Evolutionary conservation across 1,284 basidiomycete genomes (phyloP).

Genomic region (Puccinia polysora): DNA sequence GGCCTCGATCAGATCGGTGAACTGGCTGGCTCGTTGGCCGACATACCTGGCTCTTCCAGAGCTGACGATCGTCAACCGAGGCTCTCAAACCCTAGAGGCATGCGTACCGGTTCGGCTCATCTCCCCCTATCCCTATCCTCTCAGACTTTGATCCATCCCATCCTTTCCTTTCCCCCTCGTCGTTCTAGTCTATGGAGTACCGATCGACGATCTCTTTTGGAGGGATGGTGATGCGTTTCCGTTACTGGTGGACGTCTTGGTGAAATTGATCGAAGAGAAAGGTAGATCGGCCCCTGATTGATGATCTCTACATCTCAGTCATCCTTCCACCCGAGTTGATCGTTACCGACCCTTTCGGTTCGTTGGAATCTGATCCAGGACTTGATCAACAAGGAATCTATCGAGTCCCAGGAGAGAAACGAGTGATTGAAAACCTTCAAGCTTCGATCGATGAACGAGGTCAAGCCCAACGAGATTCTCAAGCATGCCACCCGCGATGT

Average conservation of each 20-base stretch:
- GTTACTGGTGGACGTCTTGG: constrained; percentile 26
- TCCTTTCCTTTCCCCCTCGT: neutral
- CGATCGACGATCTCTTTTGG: constrained; percentile 37
- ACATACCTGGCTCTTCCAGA: neutral
- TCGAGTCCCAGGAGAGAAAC: constrained; percentile 35
- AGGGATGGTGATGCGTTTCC: constrained; percentile 34
- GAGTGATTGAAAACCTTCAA: constrained; percentile 36
- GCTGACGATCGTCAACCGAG: constrained; percentile 32
- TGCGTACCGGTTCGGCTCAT: constrained; percentile 18
- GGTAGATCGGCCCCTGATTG: too few relatives aligned
- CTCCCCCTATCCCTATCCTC: neutral
- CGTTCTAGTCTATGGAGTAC: constrained; percentile 34
- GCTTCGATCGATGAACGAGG: constrained; percentile 40
- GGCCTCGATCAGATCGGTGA: constrained; percentile 39
- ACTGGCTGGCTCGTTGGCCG: constrained; percentile 28
- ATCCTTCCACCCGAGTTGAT: too few relatives aligned
- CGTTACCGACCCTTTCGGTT: too few relatives aligned
- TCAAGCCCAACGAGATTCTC: too few relatives aligned
- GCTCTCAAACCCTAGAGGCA: constrained; percentile 31
- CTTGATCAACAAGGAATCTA: constrained; percentile 42
- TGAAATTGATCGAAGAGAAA: constrained; percentile 39
- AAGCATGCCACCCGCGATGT: too few relatives aligned
- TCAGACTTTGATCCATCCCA: neutral
- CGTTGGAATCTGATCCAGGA: too few relatives aligned
- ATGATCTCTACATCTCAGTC: too few relatives aligned